A percentile compares a stretch with the other conserved stretches of the same genome.
These are phyloP conservation scores for Breviolum minutum DNA, from an alignment of 73 alveolate species.

Conservation along the genomic window DNA sequence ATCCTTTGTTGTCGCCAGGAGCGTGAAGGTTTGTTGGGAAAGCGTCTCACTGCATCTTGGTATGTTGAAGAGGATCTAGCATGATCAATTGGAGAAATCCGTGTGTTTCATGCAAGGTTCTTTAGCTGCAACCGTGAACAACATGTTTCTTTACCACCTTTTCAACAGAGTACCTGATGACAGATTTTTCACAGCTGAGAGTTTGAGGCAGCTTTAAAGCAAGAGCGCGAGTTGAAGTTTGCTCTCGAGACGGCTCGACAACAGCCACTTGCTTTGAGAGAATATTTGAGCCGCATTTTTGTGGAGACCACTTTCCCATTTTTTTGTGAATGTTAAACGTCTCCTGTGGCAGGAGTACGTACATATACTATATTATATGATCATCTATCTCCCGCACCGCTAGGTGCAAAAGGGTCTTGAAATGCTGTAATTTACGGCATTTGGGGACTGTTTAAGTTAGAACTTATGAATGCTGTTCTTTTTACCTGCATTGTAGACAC, in stretches of 20 bases:
- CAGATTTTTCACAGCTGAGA: background rate
- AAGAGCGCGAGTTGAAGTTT: slow-evolving; percentile 86
- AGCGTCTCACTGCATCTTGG: slow-evolving; percentile 56
- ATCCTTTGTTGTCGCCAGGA: background rate
- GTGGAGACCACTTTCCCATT: too few relatives aligned
- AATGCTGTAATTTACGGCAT: too few relatives aligned
- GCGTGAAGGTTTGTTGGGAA: slow-evolving; percentile 79
- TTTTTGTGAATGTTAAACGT: too few relatives aligned
- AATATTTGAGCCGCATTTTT: too few relatives aligned
- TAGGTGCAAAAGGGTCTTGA: background rate
- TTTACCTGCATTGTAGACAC: too few relatives aligned
- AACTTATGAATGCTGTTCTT: too few relatives aligned
- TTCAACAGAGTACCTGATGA: background rate
- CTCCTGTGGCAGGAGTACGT: too few relatives aligned
- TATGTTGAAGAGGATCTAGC: background rate
- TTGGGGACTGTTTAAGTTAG: too few relatives aligned
- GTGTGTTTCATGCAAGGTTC: too few relatives aligned
- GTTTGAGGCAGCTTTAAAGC: slow-evolving; percentile 70
- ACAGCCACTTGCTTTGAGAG: slow-evolving; percentile 25
- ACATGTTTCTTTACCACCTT: background rate
- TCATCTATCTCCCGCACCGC: background rate
- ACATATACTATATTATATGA: background rate
- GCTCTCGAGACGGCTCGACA: slow-evolving; percentile 87
- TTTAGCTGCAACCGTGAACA: too few relatives aligned
- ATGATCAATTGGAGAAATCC: too few relatives aligned